Conservation (phyloP, 805 yeast genomes). For the Teunomyces cretensis region DNA sequence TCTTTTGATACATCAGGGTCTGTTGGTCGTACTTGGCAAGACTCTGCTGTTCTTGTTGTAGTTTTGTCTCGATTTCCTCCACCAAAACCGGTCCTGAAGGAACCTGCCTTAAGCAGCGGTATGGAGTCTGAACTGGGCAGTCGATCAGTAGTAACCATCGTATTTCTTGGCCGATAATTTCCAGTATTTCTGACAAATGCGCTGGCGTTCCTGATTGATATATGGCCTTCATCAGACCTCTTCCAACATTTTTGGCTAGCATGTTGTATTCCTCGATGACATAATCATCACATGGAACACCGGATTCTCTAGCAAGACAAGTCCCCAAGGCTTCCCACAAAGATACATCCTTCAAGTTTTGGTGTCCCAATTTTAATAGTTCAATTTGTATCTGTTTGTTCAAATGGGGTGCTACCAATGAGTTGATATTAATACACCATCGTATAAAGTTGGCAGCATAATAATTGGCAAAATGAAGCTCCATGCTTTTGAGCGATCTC, state of each 20-base stretch:
- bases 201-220: not conserved
- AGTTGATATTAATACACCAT: conserved; percentile 24
- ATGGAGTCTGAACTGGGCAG: not conserved
- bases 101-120: conserved; percentile 1
- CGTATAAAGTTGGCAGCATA: conserved; percentile 33
- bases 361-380: conserved; percentile 9
- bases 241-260: not conserved
- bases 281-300: not conserved
- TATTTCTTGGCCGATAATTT: not conserved
- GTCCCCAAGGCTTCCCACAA: conserved; percentile 16
- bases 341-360: conserved; percentile 16
- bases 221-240: not conserved
- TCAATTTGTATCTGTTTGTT: not conserved
- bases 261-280: conserved; percentile 10
- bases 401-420: not conserved
- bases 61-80: not conserved
- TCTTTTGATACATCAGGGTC: not conserved
- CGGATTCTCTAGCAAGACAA: not conserved
- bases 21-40: not conserved
- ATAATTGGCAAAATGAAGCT: conserved; percentile 39
- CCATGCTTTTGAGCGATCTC: conserved; percentile 27
- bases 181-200: not conserved
- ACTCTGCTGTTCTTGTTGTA: not conserved
- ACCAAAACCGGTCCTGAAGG: not conserved
- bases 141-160: not conserved